Conservation (phyloP, 2,329 filamentous ascomycete species). For the Cladosporium halotolerans region DNA sequence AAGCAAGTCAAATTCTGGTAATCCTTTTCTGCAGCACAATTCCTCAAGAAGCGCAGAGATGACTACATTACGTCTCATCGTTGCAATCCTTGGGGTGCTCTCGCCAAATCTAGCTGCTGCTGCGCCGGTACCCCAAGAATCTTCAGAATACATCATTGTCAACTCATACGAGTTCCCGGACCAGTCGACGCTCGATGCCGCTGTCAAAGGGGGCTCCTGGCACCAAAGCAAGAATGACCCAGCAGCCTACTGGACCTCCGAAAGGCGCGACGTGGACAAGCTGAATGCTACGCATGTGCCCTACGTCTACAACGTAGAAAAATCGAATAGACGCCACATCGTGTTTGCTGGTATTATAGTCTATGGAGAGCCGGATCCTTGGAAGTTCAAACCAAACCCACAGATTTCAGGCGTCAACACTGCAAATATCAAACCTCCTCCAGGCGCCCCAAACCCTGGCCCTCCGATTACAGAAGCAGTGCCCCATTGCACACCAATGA, state of each 20-base stretch:
- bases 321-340: neutral
- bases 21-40: no score
- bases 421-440: neutral
- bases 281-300: neutral
- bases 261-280: neutral
- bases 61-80: no score
- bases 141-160: neutral
- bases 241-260: conserved; percentile 1
- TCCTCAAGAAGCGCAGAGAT: no score
- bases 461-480: neutral
- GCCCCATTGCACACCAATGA: neutral
- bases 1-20: no score
- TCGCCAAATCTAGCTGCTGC: neutral
- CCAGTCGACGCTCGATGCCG: neutral
- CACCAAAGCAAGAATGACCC: neutral
- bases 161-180: neutral
- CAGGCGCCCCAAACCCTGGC: neutral
- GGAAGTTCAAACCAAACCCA: neutral
- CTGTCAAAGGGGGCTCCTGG: neutral
- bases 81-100: no score
- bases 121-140: neutral
- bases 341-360: neutral
- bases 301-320: neutral
- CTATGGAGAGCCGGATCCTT: neutral
- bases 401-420: neutral